Evolutionary conservation across 1,139 yeast genomes (phyloP).

Genomic region (Candida pseudocylindracea): DNA sequence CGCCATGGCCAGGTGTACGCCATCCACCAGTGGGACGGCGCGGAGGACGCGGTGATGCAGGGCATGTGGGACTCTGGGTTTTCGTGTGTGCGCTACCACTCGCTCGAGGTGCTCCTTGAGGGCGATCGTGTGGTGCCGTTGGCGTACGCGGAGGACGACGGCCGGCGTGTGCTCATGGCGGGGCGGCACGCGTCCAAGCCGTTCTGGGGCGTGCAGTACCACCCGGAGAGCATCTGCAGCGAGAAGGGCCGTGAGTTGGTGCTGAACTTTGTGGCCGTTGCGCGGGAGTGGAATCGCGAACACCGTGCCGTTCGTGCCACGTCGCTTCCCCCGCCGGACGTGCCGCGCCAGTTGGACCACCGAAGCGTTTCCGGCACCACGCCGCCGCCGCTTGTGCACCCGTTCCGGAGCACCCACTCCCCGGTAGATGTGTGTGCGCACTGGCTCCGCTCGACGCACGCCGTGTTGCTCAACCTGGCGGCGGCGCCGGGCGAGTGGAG

Average conservation of each 20-base stretch:
- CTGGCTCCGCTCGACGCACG: constrained; percentile 9
- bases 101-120: constrained; percentile 33
- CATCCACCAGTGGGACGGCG: constrained; percentile 14
- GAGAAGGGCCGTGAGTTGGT: constrained; percentile 35
- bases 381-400: constrained; percentile 2
- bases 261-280: constrained; percentile 36
- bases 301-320: neutral
- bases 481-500: constrained; percentile 75
- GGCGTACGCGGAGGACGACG: constrained; percentile 21
- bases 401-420: too few relatives aligned
- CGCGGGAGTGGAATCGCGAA: constrained; percentile 9
- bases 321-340: constrained; percentile 1
- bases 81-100: constrained; percentile 74
- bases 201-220: constrained; percentile 88
- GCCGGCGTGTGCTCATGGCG: constrained; percentile 46
- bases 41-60: constrained; percentile 2
- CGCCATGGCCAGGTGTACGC: constrained; percentile 74
- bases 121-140: constrained; percentile 23
- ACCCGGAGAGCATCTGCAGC: constrained; percentile 90
- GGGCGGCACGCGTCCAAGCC: constrained; percentile 39
- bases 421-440: too few relatives aligned
- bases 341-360: constrained; percentile 1
- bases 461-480: constrained; percentile 50
- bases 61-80: constrained; percentile 7
- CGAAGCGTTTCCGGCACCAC: neutral